Percentiles rank a stretch among this genome's conserved stretches.
These are phyloP conservation scores for Sabuloglossum arenarium DNA, from an alignment of 495 filamentous ascomycete genomes.

Conservation along the genomic window DNA sequence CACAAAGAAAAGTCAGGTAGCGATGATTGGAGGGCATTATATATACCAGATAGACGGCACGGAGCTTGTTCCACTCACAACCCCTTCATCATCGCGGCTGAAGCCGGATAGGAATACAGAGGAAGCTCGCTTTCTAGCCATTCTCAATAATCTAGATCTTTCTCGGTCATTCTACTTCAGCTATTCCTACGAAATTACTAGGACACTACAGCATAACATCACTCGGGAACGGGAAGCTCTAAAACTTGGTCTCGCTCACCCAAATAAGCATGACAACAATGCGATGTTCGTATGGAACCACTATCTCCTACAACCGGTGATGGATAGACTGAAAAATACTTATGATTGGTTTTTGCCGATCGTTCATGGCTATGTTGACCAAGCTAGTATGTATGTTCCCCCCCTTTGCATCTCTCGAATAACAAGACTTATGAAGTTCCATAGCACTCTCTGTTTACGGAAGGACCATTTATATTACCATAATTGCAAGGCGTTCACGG, in stretches of 20 bases:
- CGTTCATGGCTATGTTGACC: slow-evolving; percentile 90
- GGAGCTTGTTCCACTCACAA: slow-evolving; percentile 70
- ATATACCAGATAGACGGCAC: slow-evolving; percentile 93
- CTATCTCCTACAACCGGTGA: slow-evolving; percentile 62
- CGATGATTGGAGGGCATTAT: slow-evolving; percentile 90
- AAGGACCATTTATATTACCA: slow-evolving; percentile 67
- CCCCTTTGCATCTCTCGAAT: slow-evolving; percentile 13
- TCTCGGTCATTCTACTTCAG: slow-evolving; percentile 92
- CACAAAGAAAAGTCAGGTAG: slow-evolving; percentile 87
- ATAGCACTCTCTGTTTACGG: slow-evolving; percentile 62
- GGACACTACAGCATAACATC: slow-evolving; percentile 83
- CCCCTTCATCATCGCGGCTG: slow-evolving; percentile 35
- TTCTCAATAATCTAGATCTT: slow-evolving; percentile 77
- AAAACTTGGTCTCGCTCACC: slow-evolving; percentile 34
- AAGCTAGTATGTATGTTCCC: slow-evolving; percentile 29
- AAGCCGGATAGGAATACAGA: slow-evolving; percentile 70
- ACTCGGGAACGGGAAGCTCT: slow-evolving; percentile 54
- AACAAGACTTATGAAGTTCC: not conserved
- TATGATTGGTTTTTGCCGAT: slow-evolving; percentile 95
- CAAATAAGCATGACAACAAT: slow-evolving; percentile 48
- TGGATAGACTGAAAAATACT: slow-evolving; percentile 45
- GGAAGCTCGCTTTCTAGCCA: slow-evolving; percentile 71
- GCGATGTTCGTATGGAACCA: slow-evolving; percentile 98
- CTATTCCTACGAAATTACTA: slow-evolving; percentile 92
- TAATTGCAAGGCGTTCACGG: slow-evolving; percentile 80